phyloP scores from a whole-genome alignment of 2,329 filamentous ascomycete genomes.

The Cladosporium sphaerospermum region DNA sequence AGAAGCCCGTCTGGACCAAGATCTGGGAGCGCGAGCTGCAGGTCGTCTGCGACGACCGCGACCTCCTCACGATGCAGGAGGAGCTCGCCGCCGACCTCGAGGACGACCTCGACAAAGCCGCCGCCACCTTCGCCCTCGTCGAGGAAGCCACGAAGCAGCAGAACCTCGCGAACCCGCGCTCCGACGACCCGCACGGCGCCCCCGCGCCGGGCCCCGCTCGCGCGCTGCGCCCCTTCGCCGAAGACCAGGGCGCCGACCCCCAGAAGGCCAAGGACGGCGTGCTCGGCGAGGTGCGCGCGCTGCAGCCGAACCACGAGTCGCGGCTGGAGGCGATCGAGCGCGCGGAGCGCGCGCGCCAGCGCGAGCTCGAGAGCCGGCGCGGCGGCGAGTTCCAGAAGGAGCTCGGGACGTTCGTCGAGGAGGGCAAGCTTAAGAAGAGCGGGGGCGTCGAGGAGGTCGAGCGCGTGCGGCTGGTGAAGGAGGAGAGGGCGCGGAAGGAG shows the following conservation, averaged over 20 bases:
- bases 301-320: constrained; percentile 91
- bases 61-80: constrained; percentile 93
- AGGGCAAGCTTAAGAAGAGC: constrained; percentile 90
- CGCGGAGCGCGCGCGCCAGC: constrained; percentile 82
- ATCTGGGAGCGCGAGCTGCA: constrained; percentile 98
- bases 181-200: constrained; percentile 3
- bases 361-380: constrained; percentile 72
- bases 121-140: constrained; percentile 87
- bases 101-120: constrained; percentile 91
- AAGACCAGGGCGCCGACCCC: constrained; percentile 58
- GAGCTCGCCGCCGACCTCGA: constrained; percentile 87
- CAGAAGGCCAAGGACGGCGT: constrained; percentile 82
- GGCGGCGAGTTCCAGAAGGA: constrained; percentile 79
- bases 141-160: constrained; percentile 99
- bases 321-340: constrained; percentile 92
- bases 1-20: constrained; percentile 97
- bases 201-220: constrained; percentile 16
- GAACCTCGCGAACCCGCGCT: constrained; percentile 59
- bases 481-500: constrained; percentile 78
- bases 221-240: constrained; percentile 27
- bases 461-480: constrained; percentile 72
- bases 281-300: constrained; percentile 82
- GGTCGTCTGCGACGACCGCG: constrained; percentile 89
- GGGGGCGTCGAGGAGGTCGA: constrained; percentile 94
- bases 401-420: constrained; percentile 74